phyloP scores from a whole-genome alignment of 495 filamentous ascomycete genomes.

The Neurospora sp. region DNA sequence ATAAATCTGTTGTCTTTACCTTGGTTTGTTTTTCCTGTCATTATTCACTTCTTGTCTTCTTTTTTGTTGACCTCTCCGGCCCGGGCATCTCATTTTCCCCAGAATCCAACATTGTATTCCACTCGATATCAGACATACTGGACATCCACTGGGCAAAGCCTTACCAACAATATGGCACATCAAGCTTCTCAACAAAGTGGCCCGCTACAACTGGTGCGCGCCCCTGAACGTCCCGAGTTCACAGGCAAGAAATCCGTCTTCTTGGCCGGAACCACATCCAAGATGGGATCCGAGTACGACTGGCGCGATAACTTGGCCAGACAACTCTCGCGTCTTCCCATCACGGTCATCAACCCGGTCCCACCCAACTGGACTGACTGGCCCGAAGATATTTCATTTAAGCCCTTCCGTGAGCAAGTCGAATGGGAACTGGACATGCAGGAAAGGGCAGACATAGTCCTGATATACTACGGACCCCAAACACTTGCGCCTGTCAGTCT shows the following conservation, averaged over 20 bases:
- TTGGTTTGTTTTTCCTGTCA: neutral
- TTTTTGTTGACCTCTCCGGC: neutral
- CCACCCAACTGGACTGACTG: constrained; percentile 44
- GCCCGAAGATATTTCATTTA: constrained; percentile 32
- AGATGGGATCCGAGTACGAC: constrained; percentile 14
- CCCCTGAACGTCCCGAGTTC: constrained; percentile 20
- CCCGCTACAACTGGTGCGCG: constrained; percentile 10
- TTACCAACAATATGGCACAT: neutral
- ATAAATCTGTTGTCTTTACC: neutral
- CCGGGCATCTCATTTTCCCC: too few species aligned
- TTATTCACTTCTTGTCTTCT: neutral
- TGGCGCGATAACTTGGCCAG: constrained; percentile 31
- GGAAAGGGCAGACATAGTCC: constrained; percentile 40
- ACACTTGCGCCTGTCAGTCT: constrained; percentile 21
- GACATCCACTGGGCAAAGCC: neutral
- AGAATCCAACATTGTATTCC: neutral
- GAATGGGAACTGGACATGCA: constrained; percentile 50
- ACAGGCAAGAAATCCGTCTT: constrained; percentile 25
- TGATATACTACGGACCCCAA: constrained; percentile 42
- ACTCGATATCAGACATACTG: neutral
- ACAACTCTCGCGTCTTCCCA: constrained; percentile 27
- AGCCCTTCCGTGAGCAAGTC: constrained; percentile 41
- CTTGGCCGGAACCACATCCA: constrained; percentile 32
- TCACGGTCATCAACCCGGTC: constrained; percentile 51
- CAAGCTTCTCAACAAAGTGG: neutral